Percentiles rank a stretch among this genome's conserved stretches.
phyloP scores from a whole-genome alignment of 2,329 filamentous ascomycete species.

The Talaromyces piceae region DNA sequence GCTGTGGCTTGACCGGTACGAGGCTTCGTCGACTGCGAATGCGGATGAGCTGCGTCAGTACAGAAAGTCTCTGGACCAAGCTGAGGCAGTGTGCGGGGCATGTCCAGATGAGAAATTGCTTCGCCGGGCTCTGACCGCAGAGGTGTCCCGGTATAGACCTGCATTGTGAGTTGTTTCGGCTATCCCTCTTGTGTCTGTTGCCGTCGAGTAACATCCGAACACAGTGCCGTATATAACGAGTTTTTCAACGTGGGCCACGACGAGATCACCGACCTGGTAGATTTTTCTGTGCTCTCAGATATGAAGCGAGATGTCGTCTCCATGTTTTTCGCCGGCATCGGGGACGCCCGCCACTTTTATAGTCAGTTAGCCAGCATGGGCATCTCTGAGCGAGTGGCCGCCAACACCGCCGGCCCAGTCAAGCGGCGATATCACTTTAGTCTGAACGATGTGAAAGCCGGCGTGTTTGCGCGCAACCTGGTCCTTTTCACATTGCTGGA shows the following conservation, averaged over 20 bases:
- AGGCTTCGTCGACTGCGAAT: not conserved
- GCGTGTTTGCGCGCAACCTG: conserved; percentile 4
- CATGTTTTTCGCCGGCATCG: conserved; percentile 8
- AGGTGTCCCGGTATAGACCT: conserved; percentile 7
- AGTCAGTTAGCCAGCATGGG: conserved; percentile 6
- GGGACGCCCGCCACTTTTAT: conserved; percentile 11
- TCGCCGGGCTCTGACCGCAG: not conserved
- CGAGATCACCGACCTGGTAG: conserved; percentile 7
- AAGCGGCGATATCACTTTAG: conserved; percentile 10
- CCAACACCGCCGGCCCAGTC: not conserved
- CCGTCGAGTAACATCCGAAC: not conserved
- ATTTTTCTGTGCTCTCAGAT: conserved; percentile 4
- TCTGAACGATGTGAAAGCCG: conserved; percentile 5
- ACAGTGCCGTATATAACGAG: not conserved
- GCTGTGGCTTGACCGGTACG: conserved; percentile 7
- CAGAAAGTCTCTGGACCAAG: conserved; percentile 2
- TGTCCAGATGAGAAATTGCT: conserved; percentile 1
- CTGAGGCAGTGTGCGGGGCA: conserved; percentile 4
- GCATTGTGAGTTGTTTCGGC: not conserved
- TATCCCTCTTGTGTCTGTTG: not conserved
- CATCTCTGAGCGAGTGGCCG: conserved; percentile 5
- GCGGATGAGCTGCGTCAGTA: conserved; percentile 7
- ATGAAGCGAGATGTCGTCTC: conserved; percentile 5
- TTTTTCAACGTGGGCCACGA: conserved; percentile 1
- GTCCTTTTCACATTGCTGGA: conserved; percentile 10